Percentiles rank a stretch among this genome's conserved stretches.
Conservation (phyloP, 1,139 yeast genomes). For the Magnusiomyces fungicola region DNA sequence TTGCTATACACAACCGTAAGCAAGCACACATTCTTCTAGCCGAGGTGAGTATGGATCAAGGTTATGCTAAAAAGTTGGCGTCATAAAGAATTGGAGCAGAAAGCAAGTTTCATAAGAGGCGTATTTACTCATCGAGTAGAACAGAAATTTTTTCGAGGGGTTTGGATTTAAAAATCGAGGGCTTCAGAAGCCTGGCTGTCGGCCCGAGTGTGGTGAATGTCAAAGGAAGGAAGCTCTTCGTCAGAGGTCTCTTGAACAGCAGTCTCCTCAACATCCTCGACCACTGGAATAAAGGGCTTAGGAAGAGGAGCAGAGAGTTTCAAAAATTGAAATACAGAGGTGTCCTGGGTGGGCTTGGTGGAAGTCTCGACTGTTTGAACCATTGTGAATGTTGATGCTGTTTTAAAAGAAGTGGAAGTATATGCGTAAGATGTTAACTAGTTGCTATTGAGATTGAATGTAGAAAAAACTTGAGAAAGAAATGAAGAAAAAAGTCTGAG, state of each 20-base stretch:
- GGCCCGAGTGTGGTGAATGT: not conserved
- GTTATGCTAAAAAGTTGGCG: too few species aligned
- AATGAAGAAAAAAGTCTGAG: not conserved
- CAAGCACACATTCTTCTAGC: too few species aligned
- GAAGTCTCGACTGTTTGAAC: not conserved
- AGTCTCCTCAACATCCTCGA: not conserved
- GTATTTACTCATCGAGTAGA: too few species aligned
- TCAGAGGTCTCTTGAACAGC: not conserved
- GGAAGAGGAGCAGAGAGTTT: slow-evolving; percentile 20
- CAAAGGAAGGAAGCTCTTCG: not conserved
- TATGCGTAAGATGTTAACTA: too few species aligned
- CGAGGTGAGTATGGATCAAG: too few species aligned
- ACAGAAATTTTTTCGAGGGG: too few species aligned
- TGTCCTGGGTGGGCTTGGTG: not conserved
- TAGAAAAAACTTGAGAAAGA: too few species aligned
- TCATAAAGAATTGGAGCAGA: too few species aligned
- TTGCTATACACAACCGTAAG: too few species aligned
- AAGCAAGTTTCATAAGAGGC: too few species aligned
- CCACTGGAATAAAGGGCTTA: slow-evolving; percentile 17
- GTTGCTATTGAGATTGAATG: too few species aligned
- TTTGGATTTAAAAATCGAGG: too few species aligned
- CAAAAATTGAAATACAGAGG: slow-evolving; percentile 13
- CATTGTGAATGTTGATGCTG: slow-evolving; percentile 1
- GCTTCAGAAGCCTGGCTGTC: slow-evolving; percentile 2
- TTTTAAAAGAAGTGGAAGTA: not conserved